Conservation (phyloP, 2,329 filamentous ascomycete species). For the Stemphylium vesicarium region DNA sequence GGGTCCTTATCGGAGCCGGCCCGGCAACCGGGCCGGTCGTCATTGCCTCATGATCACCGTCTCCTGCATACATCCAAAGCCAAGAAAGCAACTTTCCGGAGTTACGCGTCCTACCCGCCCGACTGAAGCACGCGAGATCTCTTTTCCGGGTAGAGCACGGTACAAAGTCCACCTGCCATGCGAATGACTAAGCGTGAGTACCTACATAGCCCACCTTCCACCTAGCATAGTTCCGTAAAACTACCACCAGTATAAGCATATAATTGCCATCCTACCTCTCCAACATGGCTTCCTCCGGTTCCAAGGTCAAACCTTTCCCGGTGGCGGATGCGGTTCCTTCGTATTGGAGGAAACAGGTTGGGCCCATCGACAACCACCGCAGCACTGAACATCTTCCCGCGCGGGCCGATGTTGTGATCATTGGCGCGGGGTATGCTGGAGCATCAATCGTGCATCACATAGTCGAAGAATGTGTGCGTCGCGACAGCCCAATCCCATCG, state of each 20-base stretch:
- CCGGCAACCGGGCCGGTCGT: not conserved
- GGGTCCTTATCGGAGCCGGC: not conserved
- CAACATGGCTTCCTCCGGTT: not conserved
- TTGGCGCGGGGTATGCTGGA: slow-evolving; percentile 21
- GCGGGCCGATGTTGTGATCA: slow-evolving; percentile 14
- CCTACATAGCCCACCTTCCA: too few relatives aligned
- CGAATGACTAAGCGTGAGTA: too few relatives aligned
- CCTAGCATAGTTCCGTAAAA: too few relatives aligned
- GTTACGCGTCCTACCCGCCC: not conserved
- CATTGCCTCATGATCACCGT: not conserved
- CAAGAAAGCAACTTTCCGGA: not conserved
- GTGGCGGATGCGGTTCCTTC: slow-evolving; percentile 12
- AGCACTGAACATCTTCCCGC: slow-evolving; percentile 12
- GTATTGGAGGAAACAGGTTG: slow-evolving; percentile 15
- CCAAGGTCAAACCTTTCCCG: slow-evolving; percentile 2
- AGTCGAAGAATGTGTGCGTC: slow-evolving; percentile 7
- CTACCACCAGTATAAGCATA: too few relatives aligned
- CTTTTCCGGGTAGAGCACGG: not conserved
- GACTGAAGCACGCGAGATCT: not conserved
- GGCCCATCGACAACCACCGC: slow-evolving; percentile 17
- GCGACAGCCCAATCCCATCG: slow-evolving; percentile 5
- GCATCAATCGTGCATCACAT: slow-evolving; percentile 20
- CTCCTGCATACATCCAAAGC: not conserved
- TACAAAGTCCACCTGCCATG: too few relatives aligned
- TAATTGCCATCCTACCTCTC: not conserved